Conservation (phyloP, 305 asterid genomes). For the Fraxinus dipetala region DNA sequence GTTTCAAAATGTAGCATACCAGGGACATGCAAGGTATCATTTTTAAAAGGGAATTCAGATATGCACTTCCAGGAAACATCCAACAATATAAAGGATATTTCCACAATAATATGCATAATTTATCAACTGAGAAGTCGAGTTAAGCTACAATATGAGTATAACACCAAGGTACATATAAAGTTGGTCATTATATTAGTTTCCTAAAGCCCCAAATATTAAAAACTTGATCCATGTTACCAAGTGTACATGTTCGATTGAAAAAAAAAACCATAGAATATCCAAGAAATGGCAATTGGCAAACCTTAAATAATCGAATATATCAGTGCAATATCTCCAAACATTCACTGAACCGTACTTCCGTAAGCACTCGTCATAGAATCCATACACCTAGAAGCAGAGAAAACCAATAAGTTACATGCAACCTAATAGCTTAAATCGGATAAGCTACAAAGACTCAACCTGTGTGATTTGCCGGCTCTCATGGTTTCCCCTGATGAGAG, state of each 20-base stretch:
- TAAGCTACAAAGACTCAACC: constrained; percentile 41
- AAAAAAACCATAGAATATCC: constrained; percentile 16
- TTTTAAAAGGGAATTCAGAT: neutral
- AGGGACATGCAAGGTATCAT: neutral
- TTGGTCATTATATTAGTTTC: neutral
- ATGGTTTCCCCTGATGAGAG: constrained; percentile 94
- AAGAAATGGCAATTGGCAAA: constrained; percentile 37
- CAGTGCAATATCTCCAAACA: constrained; percentile 99
- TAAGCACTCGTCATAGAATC: constrained; percentile 96
- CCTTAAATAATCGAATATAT: constrained; percentile 92
- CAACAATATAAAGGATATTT: neutral
- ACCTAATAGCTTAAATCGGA: constrained; percentile 18
- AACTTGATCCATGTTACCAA: constrained; percentile 4
- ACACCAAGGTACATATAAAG: neutral
- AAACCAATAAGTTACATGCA: constrained; percentile 18
- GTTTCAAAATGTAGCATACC: constrained; percentile 12
- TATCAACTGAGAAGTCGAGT: neutral
- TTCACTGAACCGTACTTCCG: constrained; percentile 89
- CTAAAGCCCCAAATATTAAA: neutral
- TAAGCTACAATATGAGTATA: neutral
- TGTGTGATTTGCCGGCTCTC: constrained; percentile 98
- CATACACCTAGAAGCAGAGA: constrained; percentile 68
- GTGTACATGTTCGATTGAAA: constrained; percentile 7
- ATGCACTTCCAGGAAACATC: constrained; percentile 7
- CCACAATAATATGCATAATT: neutral